phyloP scores from a whole-genome alignment of 495 filamentous ascomycete genomes.

The Daldinia bambusicola region DNA sequence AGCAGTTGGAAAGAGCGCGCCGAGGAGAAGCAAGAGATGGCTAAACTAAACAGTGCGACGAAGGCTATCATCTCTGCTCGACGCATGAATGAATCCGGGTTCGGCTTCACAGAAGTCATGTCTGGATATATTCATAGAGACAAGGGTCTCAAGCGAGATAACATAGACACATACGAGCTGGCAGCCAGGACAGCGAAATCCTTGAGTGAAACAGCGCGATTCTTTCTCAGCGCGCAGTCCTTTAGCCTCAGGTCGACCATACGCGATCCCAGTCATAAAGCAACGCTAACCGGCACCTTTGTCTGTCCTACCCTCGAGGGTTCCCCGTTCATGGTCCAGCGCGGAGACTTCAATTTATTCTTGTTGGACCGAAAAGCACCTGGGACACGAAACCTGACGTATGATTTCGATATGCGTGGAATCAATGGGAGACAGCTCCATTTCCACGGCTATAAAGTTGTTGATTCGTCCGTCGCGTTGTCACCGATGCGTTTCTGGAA shows the following conservation, averaged over 20 bases:
- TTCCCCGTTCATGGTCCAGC: slow-evolving; percentile 68
- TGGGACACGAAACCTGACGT: slow-evolving; percentile 67
- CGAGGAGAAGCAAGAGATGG: slow-evolving; percentile 45
- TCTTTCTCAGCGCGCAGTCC: slow-evolving; percentile 68
- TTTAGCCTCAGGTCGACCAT: slow-evolving; percentile 59
- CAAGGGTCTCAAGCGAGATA: slow-evolving; percentile 57
- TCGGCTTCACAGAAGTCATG: slow-evolving; percentile 73
- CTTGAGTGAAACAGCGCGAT: slow-evolving; percentile 64
- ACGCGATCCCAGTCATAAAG: slow-evolving; percentile 59
- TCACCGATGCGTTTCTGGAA: slow-evolving; percentile 65
- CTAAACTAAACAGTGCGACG: slow-evolving; percentile 50
- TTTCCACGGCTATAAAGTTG: slow-evolving; percentile 70
- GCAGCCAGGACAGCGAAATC: slow-evolving; percentile 64
- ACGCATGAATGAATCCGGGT: slow-evolving; percentile 57
- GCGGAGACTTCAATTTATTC: slow-evolving; percentile 69
- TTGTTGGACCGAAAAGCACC: slow-evolving; percentile 61
- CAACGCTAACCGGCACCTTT: slow-evolving; percentile 71
- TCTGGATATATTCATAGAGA: slow-evolving; percentile 68
- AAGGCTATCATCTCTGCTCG: slow-evolving; percentile 55
- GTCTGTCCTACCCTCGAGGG: slow-evolving; percentile 65
- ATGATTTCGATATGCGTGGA: slow-evolving; percentile 69
- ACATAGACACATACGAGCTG: slow-evolving; percentile 62
- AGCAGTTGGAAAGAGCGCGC: slow-evolving; percentile 14
- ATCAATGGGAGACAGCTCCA: slow-evolving; percentile 61
- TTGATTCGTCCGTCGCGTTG: slow-evolving; percentile 68